Percentiles rank a stretch among this genome's conserved stretches.
Conservation (phyloP, 2,329 filamentous ascomycete species). For the Fusarium fracticaudum region DNA sequence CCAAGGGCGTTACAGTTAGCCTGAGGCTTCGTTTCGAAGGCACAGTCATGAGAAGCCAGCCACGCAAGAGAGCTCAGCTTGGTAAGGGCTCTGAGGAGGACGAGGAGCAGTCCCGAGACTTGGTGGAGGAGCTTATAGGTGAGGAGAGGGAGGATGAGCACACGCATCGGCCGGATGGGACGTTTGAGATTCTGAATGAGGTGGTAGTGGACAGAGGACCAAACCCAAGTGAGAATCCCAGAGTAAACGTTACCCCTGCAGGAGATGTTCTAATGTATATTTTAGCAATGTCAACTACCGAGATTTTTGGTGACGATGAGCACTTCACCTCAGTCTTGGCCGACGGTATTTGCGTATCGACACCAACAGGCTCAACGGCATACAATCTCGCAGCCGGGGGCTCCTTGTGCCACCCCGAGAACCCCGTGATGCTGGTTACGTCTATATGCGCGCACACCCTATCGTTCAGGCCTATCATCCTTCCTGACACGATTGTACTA, state of each 20-base stretch:
- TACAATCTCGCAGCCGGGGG: conserved; percentile 97
- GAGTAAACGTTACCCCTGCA: not conserved
- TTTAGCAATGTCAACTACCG: conserved; percentile 86
- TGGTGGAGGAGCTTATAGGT: conserved; percentile 90
- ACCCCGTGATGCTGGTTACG: conserved; percentile 93
- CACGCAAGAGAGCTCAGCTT: conserved; percentile 48
- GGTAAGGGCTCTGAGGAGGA: conserved; percentile 45
- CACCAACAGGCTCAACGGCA: conserved; percentile 92
- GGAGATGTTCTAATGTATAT: conserved; percentile 11
- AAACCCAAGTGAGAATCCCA: conserved; percentile 76
- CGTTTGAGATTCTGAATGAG: conserved; percentile 93
- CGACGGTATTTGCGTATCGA: conserved; percentile 92
- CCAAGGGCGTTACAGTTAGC: conserved; percentile 87
- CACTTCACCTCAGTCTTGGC: conserved; percentile 94
- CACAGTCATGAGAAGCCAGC: conserved; percentile 85
- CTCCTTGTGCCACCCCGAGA: conserved; percentile 93
- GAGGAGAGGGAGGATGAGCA: conserved; percentile 84
- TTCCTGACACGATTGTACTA: conserved; percentile 95
- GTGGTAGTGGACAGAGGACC: conserved; percentile 96
- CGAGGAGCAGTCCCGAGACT: conserved; percentile 64
- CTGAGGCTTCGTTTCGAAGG: conserved; percentile 90
- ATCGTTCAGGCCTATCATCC: conserved; percentile 94
- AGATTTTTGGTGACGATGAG: conserved; percentile 94
- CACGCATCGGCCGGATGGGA: conserved; percentile 86
- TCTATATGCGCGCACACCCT: conserved; percentile 95